Percentiles rank a stretch among this genome's conserved stretches.
Conservation (phyloP, 2,329 filamentous ascomycete species). For the Massarina eburnea region DNA sequence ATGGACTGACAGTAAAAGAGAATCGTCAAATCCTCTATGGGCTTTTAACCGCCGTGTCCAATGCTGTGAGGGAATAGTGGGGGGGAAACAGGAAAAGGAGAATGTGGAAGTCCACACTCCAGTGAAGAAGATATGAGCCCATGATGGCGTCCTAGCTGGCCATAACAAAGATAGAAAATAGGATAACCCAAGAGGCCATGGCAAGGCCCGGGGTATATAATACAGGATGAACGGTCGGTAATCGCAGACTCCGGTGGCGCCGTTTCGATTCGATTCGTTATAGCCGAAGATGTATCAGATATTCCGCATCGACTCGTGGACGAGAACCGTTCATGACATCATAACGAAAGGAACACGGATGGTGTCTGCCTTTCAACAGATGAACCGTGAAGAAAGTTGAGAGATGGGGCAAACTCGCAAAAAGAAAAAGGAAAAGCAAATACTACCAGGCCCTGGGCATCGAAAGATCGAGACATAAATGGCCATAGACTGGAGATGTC, state of each 20-base stretch:
- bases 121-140: conserved; percentile 10
- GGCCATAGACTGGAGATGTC: conserved; percentile 16
- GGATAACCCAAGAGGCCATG: conserved; percentile 22
- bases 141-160: conserved; percentile 23
- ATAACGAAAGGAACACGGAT: conserved; percentile 12
- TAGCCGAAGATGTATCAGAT: conserved; percentile 33
- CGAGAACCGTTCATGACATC: conserved; percentile 29
- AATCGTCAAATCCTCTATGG: conserved; percentile 13
- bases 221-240: conserved; percentile 38
- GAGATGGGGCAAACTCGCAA: background rate
- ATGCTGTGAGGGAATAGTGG: conserved; percentile 12
- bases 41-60: conserved; percentile 16
- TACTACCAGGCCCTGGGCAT: conserved; percentile 28
- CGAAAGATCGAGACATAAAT: conserved; percentile 32
- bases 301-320: conserved; percentile 40
- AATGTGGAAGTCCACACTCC: conserved; percentile 12
- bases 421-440: conserved; percentile 5
- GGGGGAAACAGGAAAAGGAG: conserved; percentile 4
- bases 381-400: conserved; percentile 10
- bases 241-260: conserved; percentile 38
- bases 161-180: conserved; percentile 27
- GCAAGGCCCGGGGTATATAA: conserved; percentile 39
- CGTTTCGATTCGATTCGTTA: conserved; percentile 39
- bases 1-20: conserved; percentile 1
- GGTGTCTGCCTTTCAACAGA: background rate